phyloP scores from a whole-genome alignment of 108 stramenopile genomes.

The Fistulifera pelliculosa region DNA sequence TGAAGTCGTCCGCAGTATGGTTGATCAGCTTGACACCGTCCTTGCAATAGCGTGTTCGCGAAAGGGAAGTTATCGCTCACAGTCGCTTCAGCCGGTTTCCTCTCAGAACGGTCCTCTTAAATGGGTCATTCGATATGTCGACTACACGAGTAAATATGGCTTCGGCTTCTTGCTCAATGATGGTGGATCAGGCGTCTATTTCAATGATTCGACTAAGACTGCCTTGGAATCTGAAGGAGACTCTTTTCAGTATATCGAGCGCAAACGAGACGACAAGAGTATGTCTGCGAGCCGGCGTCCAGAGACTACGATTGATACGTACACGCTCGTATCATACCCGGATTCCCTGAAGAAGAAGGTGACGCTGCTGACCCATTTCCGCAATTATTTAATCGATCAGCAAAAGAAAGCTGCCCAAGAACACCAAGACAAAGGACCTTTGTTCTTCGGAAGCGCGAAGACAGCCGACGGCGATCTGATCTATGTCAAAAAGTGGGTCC shows the following conservation, averaged over 20 bases:
- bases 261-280: slow-evolving; percentile 33
- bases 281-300: slow-evolving; percentile 14
- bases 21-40: slow-evolving; percentile 27
- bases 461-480: slow-evolving; percentile 30
- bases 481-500: slow-evolving; percentile 96
- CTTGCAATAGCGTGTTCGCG: slow-evolving; percentile 22
- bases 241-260: slow-evolving; percentile 86
- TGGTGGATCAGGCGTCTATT: slow-evolving; percentile 95
- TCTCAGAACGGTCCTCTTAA: slow-evolving; percentile 46
- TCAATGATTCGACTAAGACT: slow-evolving; percentile 95
- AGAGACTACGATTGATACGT: slow-evolving; percentile 23
- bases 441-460: neutral
- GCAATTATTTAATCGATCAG: slow-evolving; percentile 91
- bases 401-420: slow-evolving; percentile 54
- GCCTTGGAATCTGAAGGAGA: slow-evolving; percentile 78
- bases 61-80: slow-evolving; percentile 13
- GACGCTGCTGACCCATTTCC: slow-evolving; percentile 91
- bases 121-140: slow-evolving; percentile 95
- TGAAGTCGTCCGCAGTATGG: slow-evolving; percentile 23
- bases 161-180: slow-evolving; percentile 92
- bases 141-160: slow-evolving; percentile 98
- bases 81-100: slow-evolving; percentile 24
- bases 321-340: slow-evolving; percentile 77
- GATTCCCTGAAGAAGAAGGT: slow-evolving; percentile 89
- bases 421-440: slow-evolving; percentile 8